These are phyloP conservation scores for Smallanthus sonchifolius DNA, from an alignment of 129 eudicot species.

Conservation along the genomic window DNA sequence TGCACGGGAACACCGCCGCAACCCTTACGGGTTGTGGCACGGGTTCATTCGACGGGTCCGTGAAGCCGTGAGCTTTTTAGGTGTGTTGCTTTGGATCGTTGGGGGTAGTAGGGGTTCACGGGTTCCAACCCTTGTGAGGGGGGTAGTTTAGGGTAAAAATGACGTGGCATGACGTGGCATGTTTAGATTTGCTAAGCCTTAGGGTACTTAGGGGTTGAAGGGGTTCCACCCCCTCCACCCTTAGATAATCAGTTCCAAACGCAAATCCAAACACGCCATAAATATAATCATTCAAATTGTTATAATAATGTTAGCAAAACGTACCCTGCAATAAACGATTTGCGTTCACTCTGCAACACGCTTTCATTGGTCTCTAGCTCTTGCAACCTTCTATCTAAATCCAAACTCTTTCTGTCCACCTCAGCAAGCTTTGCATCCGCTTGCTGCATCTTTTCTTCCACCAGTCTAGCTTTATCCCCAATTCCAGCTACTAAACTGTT, in stretches of 20 bases:
- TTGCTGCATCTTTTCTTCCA: slow-evolving; percentile 57
- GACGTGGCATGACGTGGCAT: too few species aligned
- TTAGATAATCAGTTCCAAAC: neutral
- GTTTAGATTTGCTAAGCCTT: too few species aligned
- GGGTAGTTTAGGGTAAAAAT: too few species aligned
- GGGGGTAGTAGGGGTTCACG: too few species aligned
- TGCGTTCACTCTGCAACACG: slow-evolving; percentile 53
- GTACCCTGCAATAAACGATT: slow-evolving; percentile 68
- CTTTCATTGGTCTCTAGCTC: slow-evolving; percentile 73
- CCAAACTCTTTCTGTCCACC: slow-evolving; percentile 62
- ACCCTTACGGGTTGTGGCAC: too few species aligned
- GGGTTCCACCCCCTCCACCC: too few species aligned
- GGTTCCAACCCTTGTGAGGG: too few species aligned
- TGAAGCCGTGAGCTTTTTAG: too few species aligned
- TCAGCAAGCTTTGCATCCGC: slow-evolving; percentile 83
- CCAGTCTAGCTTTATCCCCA: slow-evolving; percentile 55
- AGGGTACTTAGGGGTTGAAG: too few species aligned
- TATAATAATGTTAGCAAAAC: slow-evolving; percentile 11
- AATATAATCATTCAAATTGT: neutral
- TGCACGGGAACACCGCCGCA: too few species aligned
- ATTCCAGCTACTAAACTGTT: slow-evolving; percentile 47
- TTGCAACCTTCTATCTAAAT: slow-evolving; percentile 69
- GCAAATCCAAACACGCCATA: neutral
- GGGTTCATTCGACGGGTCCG: too few species aligned
- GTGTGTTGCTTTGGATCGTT: too few species aligned